phyloP scores from a whole-genome alignment of 208 protist species.

The Naegleria fowleri region DNA sequence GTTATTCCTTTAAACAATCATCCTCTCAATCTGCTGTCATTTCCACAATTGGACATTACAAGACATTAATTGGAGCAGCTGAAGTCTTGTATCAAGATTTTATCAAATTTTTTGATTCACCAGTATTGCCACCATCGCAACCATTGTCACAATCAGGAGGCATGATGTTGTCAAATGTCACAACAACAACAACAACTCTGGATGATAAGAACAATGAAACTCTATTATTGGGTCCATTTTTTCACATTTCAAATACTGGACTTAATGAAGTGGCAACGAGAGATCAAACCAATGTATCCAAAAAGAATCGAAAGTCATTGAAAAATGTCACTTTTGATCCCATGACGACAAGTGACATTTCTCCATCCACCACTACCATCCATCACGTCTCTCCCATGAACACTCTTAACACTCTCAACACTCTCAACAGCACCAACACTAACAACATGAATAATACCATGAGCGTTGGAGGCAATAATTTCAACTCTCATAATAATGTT shows the following conservation, averaged over 20 bases:
- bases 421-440: no score
- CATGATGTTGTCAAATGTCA: no score
- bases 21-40: neutral
- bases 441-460: no score
- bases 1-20: neutral
- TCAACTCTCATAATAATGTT: neutral
- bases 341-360: no score
- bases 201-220: neutral
- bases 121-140: neutral
- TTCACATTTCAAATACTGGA: neutral
- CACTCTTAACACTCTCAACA: no score
- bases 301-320: neutral
- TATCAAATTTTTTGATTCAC: neutral
- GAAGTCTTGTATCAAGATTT: neutral
- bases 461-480: neutral
- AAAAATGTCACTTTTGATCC: neutral
- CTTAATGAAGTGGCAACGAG: neutral
- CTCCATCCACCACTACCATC: no score
- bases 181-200: no score
- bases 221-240: neutral
- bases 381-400: no score
- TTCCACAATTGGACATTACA: neutral
- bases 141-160: no score
- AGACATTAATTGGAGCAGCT: neutral
- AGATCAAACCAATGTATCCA: neutral